Base-by-base conservation (phyloP, 2,329 filamentous ascomycete genomes). In the Fonsecaea pedrosoi region DNA sequence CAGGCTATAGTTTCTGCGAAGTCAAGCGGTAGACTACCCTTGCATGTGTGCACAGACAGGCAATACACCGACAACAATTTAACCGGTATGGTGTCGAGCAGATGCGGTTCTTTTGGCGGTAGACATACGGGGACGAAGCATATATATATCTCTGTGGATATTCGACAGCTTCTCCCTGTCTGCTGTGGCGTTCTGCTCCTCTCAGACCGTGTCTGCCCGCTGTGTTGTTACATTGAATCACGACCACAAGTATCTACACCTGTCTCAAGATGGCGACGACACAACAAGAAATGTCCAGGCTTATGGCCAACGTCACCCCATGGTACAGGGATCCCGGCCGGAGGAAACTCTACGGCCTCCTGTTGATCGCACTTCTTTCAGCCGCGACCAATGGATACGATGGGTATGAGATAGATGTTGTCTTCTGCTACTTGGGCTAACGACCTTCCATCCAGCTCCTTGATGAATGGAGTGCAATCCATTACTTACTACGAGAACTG, bases 311-410 rank as follows among this genome's bases (percentile, higher is more conserved):
- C 21, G 60, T 63, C 35, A 63, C 50, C 6, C 60, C 60, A 32
- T 88, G 86, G 86, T 83, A 79, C 67, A 80, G 77, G 72, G 84
- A 87, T 67, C 84, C 85, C 37, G 83, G 86, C 73, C 77, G 88
- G 59, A 79, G 85, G 59, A 83, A 81, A 73, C 81, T 88, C 12
- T 88, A 87, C 73, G 79, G 79, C 54, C 80, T 82, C 73, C 80
- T 79, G 67, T 75, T 81, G 21, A 82, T 87, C 65, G 78, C 88
- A 64, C 84, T 86, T 75, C 78, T 88, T 64, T 85, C 84, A 9
- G 87, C 86, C 32, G 86, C 86, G 18, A 65, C 65, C 9, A 68
- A 55, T 56, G 65, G 65, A 21, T 68, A 68, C 56, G 65, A 68
- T 60, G 65, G 65, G 56, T 60, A 60, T 8, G 56, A 60, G 15